Evolutionary conservation across 2,329 filamentous ascomycete species (phyloP).

Genomic region (Neobulgaria alba): DNA sequence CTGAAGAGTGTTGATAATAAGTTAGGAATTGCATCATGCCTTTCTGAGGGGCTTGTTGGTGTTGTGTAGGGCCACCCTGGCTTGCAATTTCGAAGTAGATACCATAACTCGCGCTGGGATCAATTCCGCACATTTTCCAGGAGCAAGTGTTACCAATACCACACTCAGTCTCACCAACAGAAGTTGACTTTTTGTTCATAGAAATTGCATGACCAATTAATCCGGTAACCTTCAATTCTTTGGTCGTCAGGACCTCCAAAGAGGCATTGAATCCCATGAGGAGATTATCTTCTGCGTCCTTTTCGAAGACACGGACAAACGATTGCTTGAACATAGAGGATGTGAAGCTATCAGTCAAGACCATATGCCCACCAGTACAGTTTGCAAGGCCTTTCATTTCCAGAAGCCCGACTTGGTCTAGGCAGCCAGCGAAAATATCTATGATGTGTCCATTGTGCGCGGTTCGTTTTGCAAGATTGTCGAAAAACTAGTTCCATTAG

Average conservation of each 20-base stretch:
- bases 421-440: conserved; percentile 93
- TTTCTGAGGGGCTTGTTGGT: conserved; percentile 81
- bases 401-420: conserved; percentile 92
- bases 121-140: conserved; percentile 99
- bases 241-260: conserved; percentile 91
- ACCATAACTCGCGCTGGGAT: conserved; percentile 86
- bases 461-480: conserved; percentile 83
- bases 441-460: conserved; percentile 96
- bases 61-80: conserved; percentile 76
- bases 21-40: conserved; percentile 98
- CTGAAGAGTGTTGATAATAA: conserved; percentile 96
- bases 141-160: conserved; percentile 98
- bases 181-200: conserved; percentile 94
- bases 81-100: conserved; percentile 97
- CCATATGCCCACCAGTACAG: conserved; percentile 95
- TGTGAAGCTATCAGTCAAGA: conserved; percentile 95
- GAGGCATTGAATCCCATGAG: conserved; percentile 98
- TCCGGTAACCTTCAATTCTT: conserved; percentile 95
- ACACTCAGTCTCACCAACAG: conserved; percentile 94
- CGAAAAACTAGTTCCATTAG: conserved; percentile 65
- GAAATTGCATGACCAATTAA: conserved; percentile 95
- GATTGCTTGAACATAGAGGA: conserved; percentile 99
- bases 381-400: conserved; percentile 98
- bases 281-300: conserved; percentile 88
- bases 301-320: conserved; percentile 93